Conservation (phyloP, 2,329 filamentous ascomycete genomes). For the Biscogniauxia marginata region DNA sequence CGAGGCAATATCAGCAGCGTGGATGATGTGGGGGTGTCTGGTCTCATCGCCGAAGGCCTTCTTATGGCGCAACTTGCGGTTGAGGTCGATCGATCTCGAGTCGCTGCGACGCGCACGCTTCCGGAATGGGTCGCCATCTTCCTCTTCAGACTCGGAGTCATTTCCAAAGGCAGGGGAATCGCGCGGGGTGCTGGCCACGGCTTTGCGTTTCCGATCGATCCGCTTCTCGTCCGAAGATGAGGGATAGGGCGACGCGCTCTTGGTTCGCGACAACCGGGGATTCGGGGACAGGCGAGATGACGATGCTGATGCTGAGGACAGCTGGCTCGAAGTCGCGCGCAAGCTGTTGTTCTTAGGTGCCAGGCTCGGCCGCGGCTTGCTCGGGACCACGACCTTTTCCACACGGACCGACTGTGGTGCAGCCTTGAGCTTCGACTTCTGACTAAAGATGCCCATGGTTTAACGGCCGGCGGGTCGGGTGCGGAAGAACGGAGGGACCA, state of each 20-base stretch:
- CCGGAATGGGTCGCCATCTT: constrained; percentile 51
- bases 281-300: constrained; percentile 41
- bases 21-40: constrained; percentile 49
- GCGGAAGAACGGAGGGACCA: not conserved
- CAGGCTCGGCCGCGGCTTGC: constrained; percentile 27
- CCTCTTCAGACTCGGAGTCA: constrained; percentile 49
- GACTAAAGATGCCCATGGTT: constrained; percentile 42
- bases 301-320: constrained; percentile 33
- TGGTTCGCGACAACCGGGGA: constrained; percentile 33
- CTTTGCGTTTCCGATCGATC: constrained; percentile 48
- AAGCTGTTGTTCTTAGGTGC: constrained; percentile 16
- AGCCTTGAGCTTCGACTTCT: constrained; percentile 50
- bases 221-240: constrained; percentile 32
- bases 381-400: constrained; percentile 49
- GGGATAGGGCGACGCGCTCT: constrained; percentile 41
- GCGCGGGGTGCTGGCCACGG: constrained; percentile 32
- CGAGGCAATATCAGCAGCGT: constrained; percentile 57
- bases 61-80: constrained; percentile 45
- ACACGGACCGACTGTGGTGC: constrained; percentile 51
- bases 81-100: constrained; percentile 44
- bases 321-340: constrained; percentile 21
- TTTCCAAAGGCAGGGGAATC: constrained; percentile 49
- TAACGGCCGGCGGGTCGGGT: constrained; percentile 5
- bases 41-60: constrained; percentile 45
- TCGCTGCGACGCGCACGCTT: constrained; percentile 49